A percentile compares a stretch with the other conserved stretches of the same genome.
Conservation (phyloP, 345 rosid species). For the Cardamine chenopodiifolia region DNA sequence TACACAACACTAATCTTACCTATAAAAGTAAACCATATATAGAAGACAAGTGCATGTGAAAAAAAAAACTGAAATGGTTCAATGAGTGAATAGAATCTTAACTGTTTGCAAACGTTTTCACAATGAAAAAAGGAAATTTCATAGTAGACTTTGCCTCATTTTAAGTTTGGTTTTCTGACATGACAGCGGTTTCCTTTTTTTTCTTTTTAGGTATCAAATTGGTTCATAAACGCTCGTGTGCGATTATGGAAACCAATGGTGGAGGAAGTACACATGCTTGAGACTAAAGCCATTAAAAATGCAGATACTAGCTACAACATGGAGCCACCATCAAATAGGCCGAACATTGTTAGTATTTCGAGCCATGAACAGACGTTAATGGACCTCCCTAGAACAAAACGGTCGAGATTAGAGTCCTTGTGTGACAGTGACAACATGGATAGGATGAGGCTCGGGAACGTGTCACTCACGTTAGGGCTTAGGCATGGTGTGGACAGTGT, state of each 20-base stretch:
- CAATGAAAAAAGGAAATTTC: neutral
- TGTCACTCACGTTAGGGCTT: constrained; percentile 7
- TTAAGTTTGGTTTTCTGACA: neutral
- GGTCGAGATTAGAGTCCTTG: neutral
- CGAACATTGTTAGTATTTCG: neutral
- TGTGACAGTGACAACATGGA: neutral
- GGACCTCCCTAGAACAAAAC: neutral
- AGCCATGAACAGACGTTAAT: neutral
- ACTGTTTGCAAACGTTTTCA: neutral
- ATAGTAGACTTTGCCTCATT: neutral
- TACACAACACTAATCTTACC: neutral
- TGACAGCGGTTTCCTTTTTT: neutral
- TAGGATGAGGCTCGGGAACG: neutral
- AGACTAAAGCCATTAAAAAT: neutral
- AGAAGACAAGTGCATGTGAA: neutral
- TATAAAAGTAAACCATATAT: neutral
- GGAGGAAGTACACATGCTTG: constrained; percentile 9
- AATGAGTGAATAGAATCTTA: neutral
- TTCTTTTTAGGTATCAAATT: neutral
- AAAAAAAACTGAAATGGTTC: neutral
- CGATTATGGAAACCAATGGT: constrained; percentile 9
- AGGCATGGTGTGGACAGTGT: neutral
- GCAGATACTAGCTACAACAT: neutral
- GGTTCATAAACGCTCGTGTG: constrained; percentile 8
- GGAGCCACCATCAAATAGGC: neutral